Evolutionary conservation across 2,329 filamentous ascomycete genomes (phyloP).

Genomic region (Ophiostoma populinum): DNA sequence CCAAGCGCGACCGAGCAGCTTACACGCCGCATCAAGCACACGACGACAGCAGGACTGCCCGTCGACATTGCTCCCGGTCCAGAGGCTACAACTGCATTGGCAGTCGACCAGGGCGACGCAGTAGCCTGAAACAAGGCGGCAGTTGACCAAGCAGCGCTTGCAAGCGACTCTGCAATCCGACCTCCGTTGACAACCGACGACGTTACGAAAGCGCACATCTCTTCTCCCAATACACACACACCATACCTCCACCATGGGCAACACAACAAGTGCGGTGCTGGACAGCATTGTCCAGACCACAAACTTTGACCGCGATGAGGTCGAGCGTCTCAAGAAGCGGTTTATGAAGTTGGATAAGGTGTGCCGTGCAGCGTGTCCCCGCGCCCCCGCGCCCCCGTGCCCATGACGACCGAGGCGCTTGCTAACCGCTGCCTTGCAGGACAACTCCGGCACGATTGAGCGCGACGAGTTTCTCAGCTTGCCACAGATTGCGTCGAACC

Average conservation of each 20-base stretch:
- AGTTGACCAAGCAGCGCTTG: too few relatives aligned
- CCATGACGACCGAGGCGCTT: background rate
- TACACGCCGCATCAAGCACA: too few relatives aligned
- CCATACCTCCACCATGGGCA: slow-evolving; percentile 35
- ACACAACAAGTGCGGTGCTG: slow-evolving; percentile 57
- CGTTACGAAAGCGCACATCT: too few relatives aligned
- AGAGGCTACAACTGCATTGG: too few relatives aligned
- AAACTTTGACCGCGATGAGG: slow-evolving; percentile 96
- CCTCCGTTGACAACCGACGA: background rate
- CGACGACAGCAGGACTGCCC: too few relatives aligned
- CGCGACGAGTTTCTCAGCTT: slow-evolving; percentile 95
- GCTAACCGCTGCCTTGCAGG: slow-evolving; percentile 38
- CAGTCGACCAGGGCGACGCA: too few relatives aligned
- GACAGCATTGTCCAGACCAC: slow-evolving; percentile 93
- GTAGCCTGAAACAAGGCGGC: too few relatives aligned
- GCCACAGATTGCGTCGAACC: slow-evolving; percentile 94
- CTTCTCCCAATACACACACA: background rate
- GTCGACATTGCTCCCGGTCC: too few relatives aligned
- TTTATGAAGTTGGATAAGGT: slow-evolving; percentile 99
- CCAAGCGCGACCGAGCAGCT: too few relatives aligned
- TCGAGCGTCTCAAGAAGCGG: slow-evolving; percentile 84
- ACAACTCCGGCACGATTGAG: slow-evolving; percentile 96
- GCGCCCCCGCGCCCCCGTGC: background rate
- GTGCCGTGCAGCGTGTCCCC: slow-evolving; percentile 13
- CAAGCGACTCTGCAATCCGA: too few relatives aligned